Percentiles rank a stretch among this genome's conserved stretches.
Conservation (phyloP, 2,329 filamentous ascomycete genomes). For the Paecilomyces sp. region DNA sequence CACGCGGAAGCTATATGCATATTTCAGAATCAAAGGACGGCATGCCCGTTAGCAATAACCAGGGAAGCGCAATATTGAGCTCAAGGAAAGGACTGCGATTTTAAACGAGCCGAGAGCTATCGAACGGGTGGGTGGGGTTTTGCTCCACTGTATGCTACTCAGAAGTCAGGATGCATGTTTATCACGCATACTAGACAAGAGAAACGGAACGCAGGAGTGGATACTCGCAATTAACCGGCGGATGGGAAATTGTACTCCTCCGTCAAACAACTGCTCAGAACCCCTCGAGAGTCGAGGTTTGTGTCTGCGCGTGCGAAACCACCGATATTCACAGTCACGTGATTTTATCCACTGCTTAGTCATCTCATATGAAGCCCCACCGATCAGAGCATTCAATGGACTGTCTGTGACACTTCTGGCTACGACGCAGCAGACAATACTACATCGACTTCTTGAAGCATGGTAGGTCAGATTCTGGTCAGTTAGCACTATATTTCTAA, state of each 20-base stretch:
- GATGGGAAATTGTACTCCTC: no score
- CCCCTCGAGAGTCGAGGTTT: no score
- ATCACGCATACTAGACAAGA: neutral
- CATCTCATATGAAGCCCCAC: neutral
- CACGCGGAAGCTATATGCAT: conserved; percentile 37
- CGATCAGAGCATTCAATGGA: neutral
- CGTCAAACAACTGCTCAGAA: no score
- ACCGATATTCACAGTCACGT: neutral
- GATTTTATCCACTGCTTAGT: neutral
- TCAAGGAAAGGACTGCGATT: conserved; percentile 14
- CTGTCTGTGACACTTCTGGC: neutral
- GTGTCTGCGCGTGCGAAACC: no score
- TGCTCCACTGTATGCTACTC: neutral
- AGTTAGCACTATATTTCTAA: neutral
- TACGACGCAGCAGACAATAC: neutral
- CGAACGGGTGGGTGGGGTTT: neutral
- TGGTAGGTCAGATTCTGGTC: neutral
- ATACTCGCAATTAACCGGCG: no score
- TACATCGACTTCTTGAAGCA: neutral
- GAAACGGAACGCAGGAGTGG: neutral
- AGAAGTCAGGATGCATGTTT: neutral
- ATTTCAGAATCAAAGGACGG: conserved; percentile 35
- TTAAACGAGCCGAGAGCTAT: conserved; percentile 8
- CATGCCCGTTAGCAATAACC: conserved; percentile 35
- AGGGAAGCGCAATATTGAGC: conserved; percentile 45